These are phyloP conservation scores for Leccinum olivaceopallidum DNA, from an alignment of 768 basidiomycete genomes.

Conservation along the genomic window DNA sequence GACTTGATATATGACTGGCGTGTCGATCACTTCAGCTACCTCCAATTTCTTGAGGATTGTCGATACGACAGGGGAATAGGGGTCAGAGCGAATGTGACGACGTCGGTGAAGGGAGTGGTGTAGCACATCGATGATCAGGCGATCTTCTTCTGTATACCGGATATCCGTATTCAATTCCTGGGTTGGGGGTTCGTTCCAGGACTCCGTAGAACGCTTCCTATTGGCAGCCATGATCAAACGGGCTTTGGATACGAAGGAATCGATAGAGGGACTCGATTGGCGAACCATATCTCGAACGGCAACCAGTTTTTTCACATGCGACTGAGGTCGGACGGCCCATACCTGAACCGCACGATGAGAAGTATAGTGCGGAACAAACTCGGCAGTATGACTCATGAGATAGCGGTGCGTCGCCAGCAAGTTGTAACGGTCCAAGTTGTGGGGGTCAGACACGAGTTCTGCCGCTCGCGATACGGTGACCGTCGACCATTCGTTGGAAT, in stretches of 20 bases:
- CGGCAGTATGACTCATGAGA: constrained; percentile 52
- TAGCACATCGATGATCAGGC: constrained; percentile 59
- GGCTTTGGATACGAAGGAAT: constrained; percentile 54
- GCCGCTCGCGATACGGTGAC: constrained; percentile 59
- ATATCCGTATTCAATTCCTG: constrained; percentile 25
- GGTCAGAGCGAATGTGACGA: constrained; percentile 58
- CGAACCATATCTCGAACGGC: constrained; percentile 51
- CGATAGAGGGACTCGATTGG: constrained; percentile 39
- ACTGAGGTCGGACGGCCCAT: constrained; percentile 64
- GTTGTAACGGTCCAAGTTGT: constrained; percentile 34
- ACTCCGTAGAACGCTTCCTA: constrained; percentile 29
- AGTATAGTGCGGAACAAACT: constrained; percentile 52
- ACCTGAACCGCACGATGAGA: constrained; percentile 48
- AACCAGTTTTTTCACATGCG: constrained; percentile 53
- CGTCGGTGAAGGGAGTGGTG: constrained; percentile 48
- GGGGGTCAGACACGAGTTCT: constrained; percentile 38
- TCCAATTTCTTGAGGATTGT: constrained; percentile 60
- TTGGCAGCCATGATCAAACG: constrained; percentile 40
- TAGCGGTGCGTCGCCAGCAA: constrained; percentile 58
- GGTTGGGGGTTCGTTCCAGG: constrained; percentile 34
- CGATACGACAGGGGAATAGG: constrained; percentile 53
- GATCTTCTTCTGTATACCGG: constrained; percentile 54
- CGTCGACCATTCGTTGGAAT: constrained; percentile 53
- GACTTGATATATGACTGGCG: constrained; percentile 41
- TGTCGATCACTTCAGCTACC: constrained; percentile 33